phyloP scores from a whole-genome alignment of 495 filamentous ascomycete genomes.

The Talaromyces ruber region DNA sequence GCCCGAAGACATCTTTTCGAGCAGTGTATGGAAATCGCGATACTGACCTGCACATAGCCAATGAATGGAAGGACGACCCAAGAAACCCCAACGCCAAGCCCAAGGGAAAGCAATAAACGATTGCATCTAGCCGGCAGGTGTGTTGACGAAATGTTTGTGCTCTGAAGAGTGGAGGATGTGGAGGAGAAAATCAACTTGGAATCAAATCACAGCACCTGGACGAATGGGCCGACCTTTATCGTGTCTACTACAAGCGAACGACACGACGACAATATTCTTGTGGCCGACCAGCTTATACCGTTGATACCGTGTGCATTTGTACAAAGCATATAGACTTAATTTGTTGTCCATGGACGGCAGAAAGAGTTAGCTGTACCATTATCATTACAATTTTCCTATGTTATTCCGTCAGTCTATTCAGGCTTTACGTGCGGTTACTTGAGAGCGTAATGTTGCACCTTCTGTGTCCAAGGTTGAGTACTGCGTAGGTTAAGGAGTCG shows the following conservation, averaged over 20 bases:
- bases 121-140: not conserved
- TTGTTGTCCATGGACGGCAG: constrained; percentile 2
- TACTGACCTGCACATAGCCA: constrained; percentile 44
- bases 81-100: constrained; percentile 68
- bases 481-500: not conserved
- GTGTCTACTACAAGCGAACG: not conserved
- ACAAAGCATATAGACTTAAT: constrained; percentile 10
- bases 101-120: constrained; percentile 35
- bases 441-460: no score
- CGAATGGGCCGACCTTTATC: not conserved
- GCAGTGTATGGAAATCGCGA: not conserved
- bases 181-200: not conserved
- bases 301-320: constrained; percentile 3
- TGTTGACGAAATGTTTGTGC: not conserved
- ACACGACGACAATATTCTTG: not conserved
- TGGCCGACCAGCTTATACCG: not conserved
- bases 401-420: not conserved
- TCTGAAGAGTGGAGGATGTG: not conserved
- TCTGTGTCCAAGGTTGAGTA: no score
- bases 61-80: constrained; percentile 93
- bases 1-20: not conserved
- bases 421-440: no score
- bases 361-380: constrained; percentile 9
- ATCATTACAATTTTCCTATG: constrained; percentile 1
- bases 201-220: not conserved